These are phyloP conservation scores for Chaetomium fimeti DNA, from an alignment of 495 filamentous ascomycete genomes.

Conservation along the genomic window DNA sequence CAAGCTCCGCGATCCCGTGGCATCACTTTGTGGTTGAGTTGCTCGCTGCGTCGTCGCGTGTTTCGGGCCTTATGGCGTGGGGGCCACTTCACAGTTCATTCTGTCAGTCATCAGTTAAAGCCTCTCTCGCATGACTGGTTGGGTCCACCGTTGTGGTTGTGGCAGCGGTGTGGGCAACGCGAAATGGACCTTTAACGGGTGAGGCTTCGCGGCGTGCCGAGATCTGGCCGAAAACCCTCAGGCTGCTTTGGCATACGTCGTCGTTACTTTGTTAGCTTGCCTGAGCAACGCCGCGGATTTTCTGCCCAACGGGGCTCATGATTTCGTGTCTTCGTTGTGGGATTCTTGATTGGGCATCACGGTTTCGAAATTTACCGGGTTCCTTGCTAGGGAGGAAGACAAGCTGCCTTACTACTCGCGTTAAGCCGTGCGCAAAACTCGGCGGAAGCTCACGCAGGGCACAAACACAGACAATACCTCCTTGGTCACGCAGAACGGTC, in stretches of 20 bases:
- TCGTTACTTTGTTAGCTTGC: not conserved
- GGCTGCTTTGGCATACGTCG: too few relatives aligned
- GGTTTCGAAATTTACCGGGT: not conserved
- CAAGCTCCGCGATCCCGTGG: too few relatives aligned
- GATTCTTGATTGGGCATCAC: not conserved
- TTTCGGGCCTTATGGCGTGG: not conserved
- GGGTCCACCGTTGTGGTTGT: not conserved
- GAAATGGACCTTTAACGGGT: not conserved
- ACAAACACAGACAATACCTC: too few relatives aligned
- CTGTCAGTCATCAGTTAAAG: not conserved
- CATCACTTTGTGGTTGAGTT: not conserved
- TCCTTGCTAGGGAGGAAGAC: too few relatives aligned
- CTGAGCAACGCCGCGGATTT: not conserved
- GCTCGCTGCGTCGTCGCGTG: not conserved
- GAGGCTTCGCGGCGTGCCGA: not conserved
- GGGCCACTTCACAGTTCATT: not conserved
- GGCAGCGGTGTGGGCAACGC: too few relatives aligned
- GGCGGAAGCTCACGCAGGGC: too few relatives aligned
- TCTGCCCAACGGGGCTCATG: constrained; percentile 1
- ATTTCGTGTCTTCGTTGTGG: not conserved
- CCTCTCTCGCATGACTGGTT: not conserved
- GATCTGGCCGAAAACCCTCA: not conserved
- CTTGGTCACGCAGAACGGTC: too few relatives aligned
- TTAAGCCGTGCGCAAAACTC: too few relatives aligned
- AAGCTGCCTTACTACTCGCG: too few relatives aligned